phyloP scores from a whole-genome alignment of 2,329 filamentous ascomycete genomes.

The Hypomyces rosellus region DNA sequence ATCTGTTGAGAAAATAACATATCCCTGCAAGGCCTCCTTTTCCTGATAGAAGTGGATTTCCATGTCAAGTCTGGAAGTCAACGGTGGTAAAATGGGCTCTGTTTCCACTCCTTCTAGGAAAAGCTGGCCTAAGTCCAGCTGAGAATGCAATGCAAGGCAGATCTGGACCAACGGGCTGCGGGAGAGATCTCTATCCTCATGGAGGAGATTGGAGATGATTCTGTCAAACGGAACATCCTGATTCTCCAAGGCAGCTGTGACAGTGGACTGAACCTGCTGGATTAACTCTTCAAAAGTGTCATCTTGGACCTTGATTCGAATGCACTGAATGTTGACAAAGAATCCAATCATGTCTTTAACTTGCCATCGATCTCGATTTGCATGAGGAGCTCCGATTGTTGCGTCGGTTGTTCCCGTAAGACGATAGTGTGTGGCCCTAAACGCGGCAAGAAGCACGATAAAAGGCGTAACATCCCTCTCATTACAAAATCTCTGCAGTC shows the following conservation, averaged over 20 bases:
- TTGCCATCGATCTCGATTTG: conserved; percentile 15
- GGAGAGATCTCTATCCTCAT: conserved; percentile 12
- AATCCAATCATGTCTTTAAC: conserved; percentile 18
- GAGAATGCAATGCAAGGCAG: conserved; percentile 15
- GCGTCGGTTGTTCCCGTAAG: conserved; percentile 20
- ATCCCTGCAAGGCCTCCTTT: conserved; percentile 1
- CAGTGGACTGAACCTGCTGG: conserved; percentile 10
- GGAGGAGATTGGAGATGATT: conserved; percentile 9
- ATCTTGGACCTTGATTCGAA: conserved; percentile 15
- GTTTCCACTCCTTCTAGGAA: conserved; percentile 10
- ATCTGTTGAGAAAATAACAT: conserved; percentile 13
- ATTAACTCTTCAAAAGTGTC: conserved; percentile 14
- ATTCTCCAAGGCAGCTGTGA: conserved; percentile 12
- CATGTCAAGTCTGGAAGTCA: conserved; percentile 15
- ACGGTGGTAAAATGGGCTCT: not conserved
- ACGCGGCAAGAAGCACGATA: conserved; percentile 18
- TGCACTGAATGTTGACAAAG: conserved; percentile 22
- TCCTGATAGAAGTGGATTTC: conserved; percentile 19
- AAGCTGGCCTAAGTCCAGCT: conserved; percentile 8
- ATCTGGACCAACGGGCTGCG: conserved; percentile 12
- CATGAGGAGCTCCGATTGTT: conserved; percentile 15
- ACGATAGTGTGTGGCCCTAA: conserved; percentile 20
- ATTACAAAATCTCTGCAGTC: conserved; percentile 11
- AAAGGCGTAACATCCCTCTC: conserved; percentile 8
- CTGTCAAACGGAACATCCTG: conserved; percentile 18